These are phyloP conservation scores for Stemphylium beticola DNA, from an alignment of 2,329 filamentous ascomycete species.

Conservation along the genomic window DNA sequence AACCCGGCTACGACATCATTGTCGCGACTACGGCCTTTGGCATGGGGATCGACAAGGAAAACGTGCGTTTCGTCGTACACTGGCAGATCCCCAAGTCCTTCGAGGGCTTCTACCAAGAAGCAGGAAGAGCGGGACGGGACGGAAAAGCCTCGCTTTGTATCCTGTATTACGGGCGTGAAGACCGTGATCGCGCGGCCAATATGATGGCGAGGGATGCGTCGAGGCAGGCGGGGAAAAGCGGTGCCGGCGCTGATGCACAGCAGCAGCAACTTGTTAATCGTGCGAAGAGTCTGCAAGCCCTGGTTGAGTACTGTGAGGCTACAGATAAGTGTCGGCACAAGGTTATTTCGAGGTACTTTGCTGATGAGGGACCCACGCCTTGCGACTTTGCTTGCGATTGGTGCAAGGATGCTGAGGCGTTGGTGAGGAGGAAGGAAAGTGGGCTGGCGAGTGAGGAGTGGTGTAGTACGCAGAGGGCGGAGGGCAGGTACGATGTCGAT, in stretches of 20 bases:
- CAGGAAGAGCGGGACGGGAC: slow-evolving; percentile 87
- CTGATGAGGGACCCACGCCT: slow-evolving; percentile 37
- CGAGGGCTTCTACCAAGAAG: slow-evolving; percentile 96
- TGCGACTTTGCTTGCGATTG: slow-evolving; percentile 59
- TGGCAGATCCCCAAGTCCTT: slow-evolving; percentile 95
- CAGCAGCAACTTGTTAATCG: slow-evolving; percentile 49
- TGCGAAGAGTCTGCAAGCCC: slow-evolving; percentile 56
- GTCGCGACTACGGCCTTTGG: slow-evolving; percentile 96
- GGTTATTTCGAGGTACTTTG: slow-evolving; percentile 48
- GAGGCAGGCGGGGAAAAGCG: slow-evolving; percentile 54
- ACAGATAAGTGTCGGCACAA: slow-evolving; percentile 74
- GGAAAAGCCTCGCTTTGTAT: slow-evolving; percentile 87
- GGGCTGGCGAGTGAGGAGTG: slow-evolving; percentile 57
- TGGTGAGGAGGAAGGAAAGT: slow-evolving; percentile 53
- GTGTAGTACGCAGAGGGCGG: slow-evolving; percentile 55
- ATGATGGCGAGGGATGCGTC: slow-evolving; percentile 58
- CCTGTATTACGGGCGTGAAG: slow-evolving; percentile 88
- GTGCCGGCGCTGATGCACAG: slow-evolving; percentile 42
- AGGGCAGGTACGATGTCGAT: slow-evolving; percentile 50
- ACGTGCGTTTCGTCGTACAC: slow-evolving; percentile 92
- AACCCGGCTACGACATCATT: slow-evolving; percentile 83
- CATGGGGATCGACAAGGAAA: slow-evolving; percentile 96
- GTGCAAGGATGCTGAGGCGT: slow-evolving; percentile 52
- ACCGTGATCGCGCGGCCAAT: slow-evolving; percentile 73
- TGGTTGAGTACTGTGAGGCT: slow-evolving; percentile 83